phyloP scores from a whole-genome alignment of 805 yeast genomes.

The Candida yuanshanica region DNA sequence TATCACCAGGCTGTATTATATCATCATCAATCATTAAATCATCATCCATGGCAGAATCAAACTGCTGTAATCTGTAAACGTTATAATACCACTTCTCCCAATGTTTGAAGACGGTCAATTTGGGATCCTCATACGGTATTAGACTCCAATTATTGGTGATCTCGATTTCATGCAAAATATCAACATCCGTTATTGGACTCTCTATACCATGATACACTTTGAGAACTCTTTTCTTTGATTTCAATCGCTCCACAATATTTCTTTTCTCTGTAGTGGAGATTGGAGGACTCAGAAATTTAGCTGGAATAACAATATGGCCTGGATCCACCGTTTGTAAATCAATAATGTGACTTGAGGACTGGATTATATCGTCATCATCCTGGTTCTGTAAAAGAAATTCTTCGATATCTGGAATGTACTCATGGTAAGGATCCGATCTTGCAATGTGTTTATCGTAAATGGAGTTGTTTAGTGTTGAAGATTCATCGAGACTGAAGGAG shows the following conservation, averaged over 20 bases:
- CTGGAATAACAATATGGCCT: neutral
- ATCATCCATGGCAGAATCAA: constrained; percentile 1
- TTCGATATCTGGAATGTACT: constrained; percentile 9
- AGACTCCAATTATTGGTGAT: constrained; percentile 21
- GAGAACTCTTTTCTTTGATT: neutral
- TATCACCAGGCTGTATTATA: neutral
- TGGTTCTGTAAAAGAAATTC: constrained; percentile 14
- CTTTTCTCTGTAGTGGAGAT: neutral
- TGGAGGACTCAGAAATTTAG: neutral
- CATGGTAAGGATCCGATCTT: neutral
- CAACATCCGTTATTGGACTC: constrained; percentile 13
- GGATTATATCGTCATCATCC: constrained; percentile 11
- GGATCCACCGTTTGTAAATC: constrained; percentile 1
- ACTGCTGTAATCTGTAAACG: constrained; percentile 10
- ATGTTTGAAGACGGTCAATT: neutral
- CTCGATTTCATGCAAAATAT: constrained; percentile 18
- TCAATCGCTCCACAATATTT: constrained; percentile 2
- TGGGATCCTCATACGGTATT: constrained; percentile 23
- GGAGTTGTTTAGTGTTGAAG: neutral
- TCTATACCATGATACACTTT: neutral
- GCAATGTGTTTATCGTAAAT: neutral
- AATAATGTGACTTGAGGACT: neutral
- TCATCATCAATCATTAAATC: constrained; percentile 11
- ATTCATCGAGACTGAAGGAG: constrained; percentile 18
- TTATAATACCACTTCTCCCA: constrained; percentile 29